These are phyloP conservation scores for Cadophora sp. DNA, from an alignment of 2,329 filamentous ascomycete species.

Conservation along the genomic window DNA sequence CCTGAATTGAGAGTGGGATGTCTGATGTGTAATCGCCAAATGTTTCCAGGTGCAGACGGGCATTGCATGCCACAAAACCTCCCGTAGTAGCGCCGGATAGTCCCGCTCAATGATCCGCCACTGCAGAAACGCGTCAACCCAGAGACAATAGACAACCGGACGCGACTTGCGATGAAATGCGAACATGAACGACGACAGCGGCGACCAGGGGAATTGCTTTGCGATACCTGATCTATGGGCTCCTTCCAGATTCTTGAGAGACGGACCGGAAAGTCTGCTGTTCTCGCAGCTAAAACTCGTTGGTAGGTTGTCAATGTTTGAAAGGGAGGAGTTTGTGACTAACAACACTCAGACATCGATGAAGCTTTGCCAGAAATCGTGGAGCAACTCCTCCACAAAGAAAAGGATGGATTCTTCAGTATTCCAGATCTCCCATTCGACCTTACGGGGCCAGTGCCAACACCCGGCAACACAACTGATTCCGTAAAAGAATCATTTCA, in stretches of 20 bases:
- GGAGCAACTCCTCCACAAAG: slow-evolving; percentile 21
- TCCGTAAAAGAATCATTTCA: slow-evolving; percentile 17
- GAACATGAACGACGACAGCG: slow-evolving; percentile 47
- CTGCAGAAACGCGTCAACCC: slow-evolving; percentile 27
- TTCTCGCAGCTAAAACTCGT: slow-evolving; percentile 43
- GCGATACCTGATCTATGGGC: slow-evolving; percentile 67
- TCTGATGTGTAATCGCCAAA: not conserved
- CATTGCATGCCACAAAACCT: not conserved
- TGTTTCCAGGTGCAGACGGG: not conserved
- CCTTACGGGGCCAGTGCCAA: slow-evolving; percentile 23
- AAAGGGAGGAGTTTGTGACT: slow-evolving; percentile 16
- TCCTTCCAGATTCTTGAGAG: slow-evolving; percentile 55
- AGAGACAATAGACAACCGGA: slow-evolving; percentile 12
- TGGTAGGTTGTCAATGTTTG: slow-evolving; percentile 31
- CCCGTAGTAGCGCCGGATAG: slow-evolving; percentile 12
- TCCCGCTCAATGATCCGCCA: slow-evolving; percentile 15
- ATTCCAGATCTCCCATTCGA: slow-evolving; percentile 39
- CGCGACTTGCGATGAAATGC: slow-evolving; percentile 30
- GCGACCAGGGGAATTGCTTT: slow-evolving; percentile 60
- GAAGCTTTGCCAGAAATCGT: slow-evolving; percentile 34
- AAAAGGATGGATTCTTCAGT: slow-evolving; percentile 40
- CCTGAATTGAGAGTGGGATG: slow-evolving; percentile 5
- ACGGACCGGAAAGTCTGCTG: slow-evolving; percentile 40
- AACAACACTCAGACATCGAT: slow-evolving; percentile 40
- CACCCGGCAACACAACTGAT: slow-evolving; percentile 20